Evolutionary conservation across 768 basidiomycete species (phyloP).

Genomic region (Cantharellus anzutake): DNA sequence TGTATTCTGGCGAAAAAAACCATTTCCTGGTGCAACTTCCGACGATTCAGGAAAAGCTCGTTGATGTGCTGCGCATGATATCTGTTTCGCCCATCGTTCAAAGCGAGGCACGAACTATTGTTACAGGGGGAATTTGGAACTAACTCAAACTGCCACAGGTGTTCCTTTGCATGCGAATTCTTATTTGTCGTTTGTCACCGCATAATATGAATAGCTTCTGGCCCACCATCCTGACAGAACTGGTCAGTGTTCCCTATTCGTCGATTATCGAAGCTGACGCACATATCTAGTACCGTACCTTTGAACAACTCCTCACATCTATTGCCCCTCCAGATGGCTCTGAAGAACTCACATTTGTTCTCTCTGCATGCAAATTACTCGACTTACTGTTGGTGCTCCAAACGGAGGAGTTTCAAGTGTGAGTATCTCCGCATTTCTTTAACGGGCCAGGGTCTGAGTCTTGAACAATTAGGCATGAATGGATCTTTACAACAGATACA

Average conservation of each 20-base stretch:
- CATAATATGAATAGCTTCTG: conserved; percentile 92
- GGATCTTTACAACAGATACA: conserved; percentile 97
- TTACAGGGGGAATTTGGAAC: conserved; percentile 1
- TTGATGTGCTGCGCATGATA: conserved; percentile 68
- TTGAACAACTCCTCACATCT: conserved; percentile 57
- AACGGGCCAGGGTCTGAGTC: conserved; percentile 6
- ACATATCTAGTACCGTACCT: conserved; percentile 54
- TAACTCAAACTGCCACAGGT: conserved; percentile 14
- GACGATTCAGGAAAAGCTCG: conserved; percentile 89
- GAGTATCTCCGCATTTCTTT: conserved; percentile 5
- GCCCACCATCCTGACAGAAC: conserved; percentile 86
- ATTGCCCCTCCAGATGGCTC: conserved; percentile 53
- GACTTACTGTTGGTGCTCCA: conserved; percentile 86
- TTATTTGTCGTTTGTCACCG: conserved; percentile 76
- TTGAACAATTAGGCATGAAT: conserved; percentile 45
- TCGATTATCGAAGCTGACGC: not conserved
- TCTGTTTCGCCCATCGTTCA: conserved; percentile 68
- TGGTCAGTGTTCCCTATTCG: conserved; percentile 29
- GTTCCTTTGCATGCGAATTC: conserved; percentile 78
- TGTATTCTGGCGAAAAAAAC: conserved; percentile 82
- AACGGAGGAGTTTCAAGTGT: conserved; percentile 98
- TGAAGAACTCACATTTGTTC: conserved; percentile 62
- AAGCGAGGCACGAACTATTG: conserved; percentile 41
- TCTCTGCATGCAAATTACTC: conserved; percentile 85
- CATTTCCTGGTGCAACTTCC: conserved; percentile 80